Evolutionary conservation across 345 rosid species (phyloP).

Genomic region (Dipteronia sinensis): DNA sequence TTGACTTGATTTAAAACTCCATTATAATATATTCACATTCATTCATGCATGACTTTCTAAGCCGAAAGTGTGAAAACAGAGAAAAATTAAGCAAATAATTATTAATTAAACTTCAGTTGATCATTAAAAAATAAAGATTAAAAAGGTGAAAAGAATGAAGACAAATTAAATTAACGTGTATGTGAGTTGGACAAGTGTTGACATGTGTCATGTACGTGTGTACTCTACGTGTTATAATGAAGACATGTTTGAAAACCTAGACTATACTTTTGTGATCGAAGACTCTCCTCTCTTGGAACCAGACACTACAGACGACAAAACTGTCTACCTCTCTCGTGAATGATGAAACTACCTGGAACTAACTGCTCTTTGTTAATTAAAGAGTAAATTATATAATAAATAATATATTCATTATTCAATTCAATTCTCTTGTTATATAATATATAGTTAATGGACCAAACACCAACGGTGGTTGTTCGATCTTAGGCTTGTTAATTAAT

Average conservation of each 20-base stretch:
- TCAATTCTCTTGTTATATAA: no score
- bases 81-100: background rate
- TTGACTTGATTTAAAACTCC: no score
- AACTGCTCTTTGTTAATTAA: background rate
- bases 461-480: background rate
- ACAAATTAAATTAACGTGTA: no score
- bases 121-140: no score
- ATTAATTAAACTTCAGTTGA: no score
- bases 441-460: background rate
- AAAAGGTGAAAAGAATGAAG: no score
- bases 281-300: background rate
- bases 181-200: no score
- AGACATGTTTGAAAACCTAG: slow-evolving; percentile 16
- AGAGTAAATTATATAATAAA: no score
- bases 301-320: background rate
- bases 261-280: background rate
- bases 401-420: no score
- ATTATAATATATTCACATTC: no score
- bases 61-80: slow-evolving; percentile 18
- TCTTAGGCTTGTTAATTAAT: background rate
- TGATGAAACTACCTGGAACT: slow-evolving; percentile 17
- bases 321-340: slow-evolving; percentile 17
- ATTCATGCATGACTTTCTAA: slow-evolving; percentile 1
- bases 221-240: background rate
- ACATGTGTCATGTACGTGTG: no score